These are phyloP conservation scores for Spiromastix sp. DNA, from an alignment of 2,329 filamentous ascomycete species.

Conservation along the genomic window DNA sequence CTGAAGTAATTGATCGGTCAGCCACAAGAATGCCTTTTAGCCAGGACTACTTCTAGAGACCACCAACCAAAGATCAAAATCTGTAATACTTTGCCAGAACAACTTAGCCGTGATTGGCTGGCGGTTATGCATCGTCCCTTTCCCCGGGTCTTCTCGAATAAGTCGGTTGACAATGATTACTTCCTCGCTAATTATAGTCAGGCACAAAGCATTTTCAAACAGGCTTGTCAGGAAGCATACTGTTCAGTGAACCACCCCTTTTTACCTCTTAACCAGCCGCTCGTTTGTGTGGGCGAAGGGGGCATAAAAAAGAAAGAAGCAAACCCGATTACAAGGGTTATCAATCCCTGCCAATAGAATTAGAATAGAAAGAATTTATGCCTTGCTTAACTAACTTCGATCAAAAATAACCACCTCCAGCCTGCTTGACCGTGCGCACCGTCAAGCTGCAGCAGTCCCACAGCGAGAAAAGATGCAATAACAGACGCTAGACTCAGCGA, in stretches of 20 bases:
- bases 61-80: slow-evolving; percentile 49
- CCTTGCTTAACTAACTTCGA: slow-evolving; percentile 25
- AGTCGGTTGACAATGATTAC: slow-evolving; percentile 56
- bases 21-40: too few relatives aligned
- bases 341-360: slow-evolving; percentile 19
- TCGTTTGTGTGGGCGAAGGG: slow-evolving; percentile 50
- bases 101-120: slow-evolving; percentile 38
- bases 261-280: slow-evolving; percentile 20
- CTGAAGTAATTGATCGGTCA: too few relatives aligned
- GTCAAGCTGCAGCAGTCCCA: slow-evolving; percentile 25
- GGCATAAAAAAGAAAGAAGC: slow-evolving; percentile 42
- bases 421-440: slow-evolving; percentile 21
- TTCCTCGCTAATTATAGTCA: slow-evolving; percentile 42
- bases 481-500: slow-evolving; percentile 32
- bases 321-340: slow-evolving; percentile 18
- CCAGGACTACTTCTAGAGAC: too few relatives aligned
- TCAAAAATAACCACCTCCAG: slow-evolving; percentile 26
- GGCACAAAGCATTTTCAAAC: not conserved
- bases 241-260: slow-evolving; percentile 55
- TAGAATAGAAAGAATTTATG: slow-evolving; percentile 8
- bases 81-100: slow-evolving; percentile 39
- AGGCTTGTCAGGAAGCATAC: slow-evolving; percentile 5
- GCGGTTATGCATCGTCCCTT: slow-evolving; percentile 47
- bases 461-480: slow-evolving; percentile 34
- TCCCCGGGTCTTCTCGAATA: slow-evolving; percentile 41